These are phyloP conservation scores for Odonthalia washingtoniensis DNA, from an alignment of 31 red algal species.

Conservation along the genomic window DNA sequence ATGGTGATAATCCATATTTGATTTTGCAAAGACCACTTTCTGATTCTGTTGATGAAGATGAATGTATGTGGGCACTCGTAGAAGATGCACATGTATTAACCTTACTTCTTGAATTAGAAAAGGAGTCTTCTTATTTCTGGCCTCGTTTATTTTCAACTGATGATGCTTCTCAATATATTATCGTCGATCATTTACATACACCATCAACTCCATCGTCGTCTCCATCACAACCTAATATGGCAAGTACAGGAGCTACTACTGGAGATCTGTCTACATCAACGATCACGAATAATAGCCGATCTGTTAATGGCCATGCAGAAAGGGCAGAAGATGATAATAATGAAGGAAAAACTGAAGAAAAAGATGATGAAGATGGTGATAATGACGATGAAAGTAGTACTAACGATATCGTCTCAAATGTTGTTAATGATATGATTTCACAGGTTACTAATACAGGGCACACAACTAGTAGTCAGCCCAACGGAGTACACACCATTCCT, in stretches of 20 bases:
- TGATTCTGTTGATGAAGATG: constrained; percentile 50
- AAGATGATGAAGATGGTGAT: constrained; percentile 13
- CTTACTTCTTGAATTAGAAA: constrained; percentile 75
- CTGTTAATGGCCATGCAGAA: not conserved
- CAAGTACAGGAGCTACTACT: not conserved
- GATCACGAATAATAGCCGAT: too few species aligned
- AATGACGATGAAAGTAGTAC: too few species aligned
- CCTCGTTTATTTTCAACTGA: constrained; percentile 57
- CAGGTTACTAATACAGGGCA: not conserved
- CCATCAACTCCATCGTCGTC: not conserved
- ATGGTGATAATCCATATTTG: constrained; percentile 13
- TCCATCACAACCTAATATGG: not conserved
- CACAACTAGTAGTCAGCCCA: not conserved
- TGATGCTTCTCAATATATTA: constrained; percentile 52
- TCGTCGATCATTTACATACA: constrained; percentile 29
- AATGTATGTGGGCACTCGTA: constrained; percentile 70
- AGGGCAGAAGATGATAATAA: not conserved
- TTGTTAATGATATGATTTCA: not conserved
- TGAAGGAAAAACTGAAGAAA: not conserved
- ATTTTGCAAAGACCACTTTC: constrained; percentile 39
- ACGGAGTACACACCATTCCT: not conserved
- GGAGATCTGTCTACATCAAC: not conserved
- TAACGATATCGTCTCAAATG: not conserved
- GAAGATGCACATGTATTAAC: constrained; percentile 24
- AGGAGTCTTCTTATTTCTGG: constrained; percentile 64